Evolutionary conservation across 2,329 filamentous ascomycete species (phyloP), one percentile per base, ranked within the genome.

Genomic region (Cercospora janseana): DNA sequence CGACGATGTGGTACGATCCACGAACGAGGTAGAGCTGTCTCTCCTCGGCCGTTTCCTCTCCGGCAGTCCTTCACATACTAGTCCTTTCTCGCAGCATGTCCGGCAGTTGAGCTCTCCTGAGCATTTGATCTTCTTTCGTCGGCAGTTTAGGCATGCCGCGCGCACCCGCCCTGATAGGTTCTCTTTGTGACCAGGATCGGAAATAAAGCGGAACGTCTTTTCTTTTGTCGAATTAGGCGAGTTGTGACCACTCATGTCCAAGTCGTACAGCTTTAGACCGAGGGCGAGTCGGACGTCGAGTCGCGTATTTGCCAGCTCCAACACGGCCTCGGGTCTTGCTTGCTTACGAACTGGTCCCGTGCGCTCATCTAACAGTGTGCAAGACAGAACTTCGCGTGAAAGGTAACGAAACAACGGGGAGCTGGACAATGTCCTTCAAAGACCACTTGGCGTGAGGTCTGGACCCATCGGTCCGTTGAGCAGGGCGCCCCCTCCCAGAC

Each of bases 101-200:
- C 40, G 49, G 49, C 61, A 63, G 13, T 56, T 52, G 4, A 46
- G 21, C 29, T 58, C 56, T 15, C 61, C 61, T n/a, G 46, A 55
- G 45, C 60, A 63, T 23, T 61, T 60, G 28, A 63, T 59, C 57
- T 62, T 63, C 46, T 62, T 61, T 16, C 56, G 35, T 29, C 61
- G 46, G 38, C 60, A 64, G 18, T 53, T 64, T 24, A 61, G 26
- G 29, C 60, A 64, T 4, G 61, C 61, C 28, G 60, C 60, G 29
- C 54, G 55, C 6, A 64, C 60, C 37, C 60, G 49, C 8, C 60
- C 61, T 8, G 58, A 62, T 2, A 64, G 54, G 31, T 60, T 63
- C 47, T 63, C 58, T 35, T 62, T 63, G 52, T 63, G 59, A 8
- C 28, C 49, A n/a, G 60, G 60, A 27, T 63, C 61, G 8, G 59